Base-by-base conservation (phyloP, 129 eudicot species). In the Sambucus nigra region DNA sequence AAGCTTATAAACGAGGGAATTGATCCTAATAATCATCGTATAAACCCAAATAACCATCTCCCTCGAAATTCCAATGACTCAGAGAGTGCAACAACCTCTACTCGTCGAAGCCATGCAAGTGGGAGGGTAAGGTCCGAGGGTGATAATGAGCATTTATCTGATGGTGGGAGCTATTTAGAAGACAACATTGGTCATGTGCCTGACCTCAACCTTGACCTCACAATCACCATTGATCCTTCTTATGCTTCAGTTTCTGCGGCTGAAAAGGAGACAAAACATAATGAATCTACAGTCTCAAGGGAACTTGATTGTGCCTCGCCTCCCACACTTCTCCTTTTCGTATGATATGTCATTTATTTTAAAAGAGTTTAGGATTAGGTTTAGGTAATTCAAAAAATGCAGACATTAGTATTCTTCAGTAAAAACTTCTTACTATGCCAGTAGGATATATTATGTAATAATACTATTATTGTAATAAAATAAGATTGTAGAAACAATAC, bases 1-100 rank as follows among this genome's bases (percentile, higher is more conserved):
- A 69, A 69, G 45, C 75, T 74, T 28, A 5, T 47, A 20, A 53
- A 65, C 49, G 59, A 49, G 71, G 80, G 80, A 0, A 64, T 74
- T 4, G 65, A 74, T 74, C 75, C 80, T 14, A 47, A 63, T 39
- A 74, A 63, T 25, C 75, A 74, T 53, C 68, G 56, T 0, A 15
- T 73, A 28, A 27, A 42, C 26, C 66, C 16, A 3, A 15, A 9
- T 40, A 16, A 25, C 60, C 35, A 28, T 16, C 60, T 16, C 16
- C 41, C 44, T 19, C 25, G 33, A 33, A 50, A 19, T 45, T 27
- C 19, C 13, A 15, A 12, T 11, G 38, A n/a, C 5, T 25, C 20
- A 5, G 52, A 5, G 5, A n/a, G 47, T 35, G 47, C 12, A 25
- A 59, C 64, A 15, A 7, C 64, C 10, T 59, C 51, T 17, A 49